Evolutionary conservation across 768 basidiomycete species (phyloP), one percentile per base, ranked within the genome.

Genomic region (Paxillus ammoniavirescens): DNA sequence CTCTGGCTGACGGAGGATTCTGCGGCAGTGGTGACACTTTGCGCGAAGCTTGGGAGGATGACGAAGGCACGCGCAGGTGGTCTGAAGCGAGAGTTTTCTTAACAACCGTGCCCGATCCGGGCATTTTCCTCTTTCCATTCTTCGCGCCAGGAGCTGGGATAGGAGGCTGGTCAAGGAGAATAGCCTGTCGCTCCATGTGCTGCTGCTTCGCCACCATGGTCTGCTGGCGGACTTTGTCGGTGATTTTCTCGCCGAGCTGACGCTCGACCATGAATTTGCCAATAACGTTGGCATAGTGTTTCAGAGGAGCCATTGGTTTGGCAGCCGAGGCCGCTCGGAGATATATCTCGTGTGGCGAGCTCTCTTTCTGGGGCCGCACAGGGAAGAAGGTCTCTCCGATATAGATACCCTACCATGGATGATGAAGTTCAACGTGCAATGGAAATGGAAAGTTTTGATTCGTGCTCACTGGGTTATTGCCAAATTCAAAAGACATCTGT

Each of bases 201-300:
- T 68, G 77, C 57, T 73, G 72, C 77, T 73, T 77, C 63, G 70
- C 77, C 71, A 54, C 71, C 77, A 62, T 75, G 64, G 58, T 72
- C 56, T 48, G 80, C 74, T 57, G 73, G 73, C 72, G 82, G 67
- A 71, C 78, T 66, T 62, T 80, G 67, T 61, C 75, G 52, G 61
- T 74, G 54, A 74, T 67, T 38, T 66, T 73, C 42, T 69, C 63
- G 59, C 73, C 79, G 35, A 89, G 76, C 61, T 88, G 78, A 46
- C 81, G 81, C 47, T 84, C 82, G 48, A 91, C 82, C 35, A 73
- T 75, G 64, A 88, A 81, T 67, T 86, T 89, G 36, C 87, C 87
- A n/a, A 81, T 75, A 42, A 92, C 81, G 60, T 82, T 84, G 56
- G 87, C 89, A 59, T 85, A 81, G 17, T 87, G 80, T 66, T 87